phyloP scores from a whole-genome alignment of 164 flowering plant genomes.

The Nymphaea colorata region DNA sequence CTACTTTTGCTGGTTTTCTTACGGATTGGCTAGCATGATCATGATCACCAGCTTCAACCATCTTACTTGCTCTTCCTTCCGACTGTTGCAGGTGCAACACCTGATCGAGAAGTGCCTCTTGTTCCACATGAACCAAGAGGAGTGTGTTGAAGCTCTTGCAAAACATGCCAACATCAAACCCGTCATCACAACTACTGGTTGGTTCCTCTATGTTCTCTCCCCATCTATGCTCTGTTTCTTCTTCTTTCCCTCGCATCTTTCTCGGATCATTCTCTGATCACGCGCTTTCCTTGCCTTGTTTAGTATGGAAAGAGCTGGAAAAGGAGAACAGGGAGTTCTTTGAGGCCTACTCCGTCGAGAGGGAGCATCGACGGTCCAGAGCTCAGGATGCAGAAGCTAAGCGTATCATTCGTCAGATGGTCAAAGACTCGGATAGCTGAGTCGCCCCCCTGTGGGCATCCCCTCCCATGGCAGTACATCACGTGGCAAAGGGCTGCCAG shows the following conservation, averaged over 20 bases:
- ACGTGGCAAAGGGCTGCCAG: neutral
- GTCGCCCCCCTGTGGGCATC: neutral
- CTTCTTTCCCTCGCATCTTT: neutral
- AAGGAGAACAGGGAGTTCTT: conserved; percentile 89
- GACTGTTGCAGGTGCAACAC: conserved; percentile 55
- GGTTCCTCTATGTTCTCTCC: neutral
- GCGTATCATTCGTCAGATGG: conserved; percentile 35
- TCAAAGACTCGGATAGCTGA: conserved; percentile 21
- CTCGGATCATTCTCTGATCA: neutral
- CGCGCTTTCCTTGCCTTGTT: neutral
- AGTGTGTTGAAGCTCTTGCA: conserved; percentile 83
- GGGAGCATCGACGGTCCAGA: conserved; percentile 19
- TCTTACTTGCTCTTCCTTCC: neutral
- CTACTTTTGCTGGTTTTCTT: neutral
- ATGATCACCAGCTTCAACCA: neutral
- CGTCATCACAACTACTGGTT: conserved; percentile 75
- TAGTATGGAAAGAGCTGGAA: conserved; percentile 91
- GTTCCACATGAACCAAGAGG: conserved; percentile 72
- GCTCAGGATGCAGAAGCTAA: conserved; percentile 19
- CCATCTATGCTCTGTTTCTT: neutral
- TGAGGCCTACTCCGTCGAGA: conserved; percentile 36
- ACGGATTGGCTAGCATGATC: neutral
- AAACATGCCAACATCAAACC: conserved; percentile 78
- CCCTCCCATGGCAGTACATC: neutral
- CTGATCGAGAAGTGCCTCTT: conserved; percentile 75